These are phyloP conservation scores for Haplographium delicatum DNA, from an alignment of 495 filamentous ascomycete genomes.

Conservation along the genomic window DNA sequence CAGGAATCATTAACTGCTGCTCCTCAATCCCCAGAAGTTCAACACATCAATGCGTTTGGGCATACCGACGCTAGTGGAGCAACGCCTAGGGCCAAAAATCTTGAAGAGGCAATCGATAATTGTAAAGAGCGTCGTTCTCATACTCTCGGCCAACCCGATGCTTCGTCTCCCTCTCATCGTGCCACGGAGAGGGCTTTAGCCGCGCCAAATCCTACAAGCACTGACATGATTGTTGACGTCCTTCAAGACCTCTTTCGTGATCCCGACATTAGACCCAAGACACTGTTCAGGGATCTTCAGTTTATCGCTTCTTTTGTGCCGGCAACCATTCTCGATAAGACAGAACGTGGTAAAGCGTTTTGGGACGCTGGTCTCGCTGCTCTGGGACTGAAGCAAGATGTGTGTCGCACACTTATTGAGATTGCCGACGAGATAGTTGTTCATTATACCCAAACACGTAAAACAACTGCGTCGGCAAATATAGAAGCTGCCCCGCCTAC, in stretches of 20 bases:
- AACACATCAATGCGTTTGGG: constrained; percentile 25
- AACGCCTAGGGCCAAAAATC: constrained; percentile 32
- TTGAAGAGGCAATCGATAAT: constrained; percentile 64
- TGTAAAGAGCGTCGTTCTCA: constrained; percentile 64
- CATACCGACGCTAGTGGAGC: constrained; percentile 13
- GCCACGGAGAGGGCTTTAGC: constrained; percentile 30
- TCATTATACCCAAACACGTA: constrained; percentile 47
- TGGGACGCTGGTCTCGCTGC: constrained; percentile 90
- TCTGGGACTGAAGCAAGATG: constrained; percentile 81
- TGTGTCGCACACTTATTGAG: constrained; percentile 85
- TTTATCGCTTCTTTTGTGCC: constrained; percentile 93
- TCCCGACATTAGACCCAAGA: constrained; percentile 73
- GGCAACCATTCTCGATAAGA: constrained; percentile 72
- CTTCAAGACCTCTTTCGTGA: constrained; percentile 76
- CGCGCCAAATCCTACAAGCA: constrained; percentile 44
- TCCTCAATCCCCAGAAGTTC: constrained; percentile 28
- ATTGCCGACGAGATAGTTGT: constrained; percentile 72
- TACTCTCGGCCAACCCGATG: constrained; percentile 34
- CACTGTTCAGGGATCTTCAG: constrained; percentile 91
- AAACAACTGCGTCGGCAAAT: constrained; percentile 33
- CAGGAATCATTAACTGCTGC: constrained; percentile 29
- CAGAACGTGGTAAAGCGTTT: constrained; percentile 84
- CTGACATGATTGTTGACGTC: constrained; percentile 73
- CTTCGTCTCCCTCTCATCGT: constrained; percentile 27
- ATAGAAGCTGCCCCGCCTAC: constrained; percentile 7